Conservation (phyloP, 306 rosid species). For the Prunus padus region DNA sequence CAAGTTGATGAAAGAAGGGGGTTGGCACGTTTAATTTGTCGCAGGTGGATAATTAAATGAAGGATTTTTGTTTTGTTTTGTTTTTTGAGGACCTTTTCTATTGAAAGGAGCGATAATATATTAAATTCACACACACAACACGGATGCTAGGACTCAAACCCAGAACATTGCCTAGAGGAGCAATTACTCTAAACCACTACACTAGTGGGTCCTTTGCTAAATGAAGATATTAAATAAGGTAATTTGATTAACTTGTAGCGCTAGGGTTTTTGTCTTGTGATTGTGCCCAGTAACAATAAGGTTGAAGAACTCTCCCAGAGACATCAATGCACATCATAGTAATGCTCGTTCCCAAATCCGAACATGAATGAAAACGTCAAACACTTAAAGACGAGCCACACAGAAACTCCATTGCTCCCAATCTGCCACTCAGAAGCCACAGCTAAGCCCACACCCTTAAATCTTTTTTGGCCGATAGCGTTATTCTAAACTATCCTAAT, state of each 20-base stretch:
- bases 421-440: neutral
- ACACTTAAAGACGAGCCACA: constrained; percentile 23
- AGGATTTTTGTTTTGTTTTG: too few species aligned
- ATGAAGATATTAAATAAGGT: neutral
- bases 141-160: too few species aligned
- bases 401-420: too few species aligned
- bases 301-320: neutral
- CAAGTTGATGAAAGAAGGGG: neutral
- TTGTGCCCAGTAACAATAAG: neutral
- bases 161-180: too few species aligned
- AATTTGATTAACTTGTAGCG: neutral
- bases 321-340: constrained; percentile 10
- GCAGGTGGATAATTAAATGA: constrained; percentile 5
- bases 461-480: neutral
- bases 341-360: constrained; percentile 21
- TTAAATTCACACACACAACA: too few species aligned
- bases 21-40: neutral
- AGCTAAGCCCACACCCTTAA: neutral
- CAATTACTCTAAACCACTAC: too few species aligned
- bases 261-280: constrained; percentile 2
- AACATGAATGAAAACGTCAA: constrained; percentile 33
- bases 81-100: too few species aligned
- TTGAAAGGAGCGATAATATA: too few species aligned
- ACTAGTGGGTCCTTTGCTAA: too few species aligned
- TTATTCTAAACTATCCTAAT: too few species aligned